Evolutionary conservation across 2,329 filamentous ascomycete species (phyloP), one percentile per base, ranked within the genome.

Genomic region (Parascedosporium putredinis): DNA sequence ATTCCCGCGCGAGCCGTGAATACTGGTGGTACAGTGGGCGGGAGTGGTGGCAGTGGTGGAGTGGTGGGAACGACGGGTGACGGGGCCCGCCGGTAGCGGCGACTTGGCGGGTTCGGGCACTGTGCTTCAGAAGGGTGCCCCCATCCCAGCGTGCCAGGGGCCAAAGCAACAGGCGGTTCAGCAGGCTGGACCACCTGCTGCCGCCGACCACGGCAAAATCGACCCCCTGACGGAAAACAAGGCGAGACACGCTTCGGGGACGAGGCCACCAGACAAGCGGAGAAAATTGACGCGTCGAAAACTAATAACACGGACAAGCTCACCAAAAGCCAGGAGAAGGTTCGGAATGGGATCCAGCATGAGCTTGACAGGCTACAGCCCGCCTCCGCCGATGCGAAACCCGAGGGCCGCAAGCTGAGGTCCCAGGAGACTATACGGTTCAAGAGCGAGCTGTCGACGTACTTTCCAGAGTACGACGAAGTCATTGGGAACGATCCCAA

Each of bases 391-490:
- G 71, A 74, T 56, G 66, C 66, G 31, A 68, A 70, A 57, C 71
- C 81, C 53, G 83, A 86, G 57, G 84, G 90, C 55, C 76, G 78
- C 60, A 91, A 88, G 62, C 71, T 96, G 63, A 80, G 91, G 54
- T 95, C 88, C 48, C 86, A 94, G 60, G 88, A 95, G 59, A 86
- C 84, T 9, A 84, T 84, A 47, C 78, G 88, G 57, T 84, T 89
- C 68, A 95, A 94, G 74, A 96, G 89, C 67, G 90, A 96, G 62
- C 75, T 97, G 53, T 84, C 89, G 33, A 78, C 81, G 45, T 97
- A 95, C 68, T 96, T 97, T 61, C 83, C 86, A 48, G 90, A 94
- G 60, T 97, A 95, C 66, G 90, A 96, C 66, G 88, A 95, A 63
- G 79, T 96, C 56, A 88, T 97, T 67, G 89, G 87, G 54, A 87